Percentiles rank a stretch among this genome's conserved stretches.
phyloP scores from a whole-genome alignment of 495 filamentous ascomycete species.

The Penicillium turbatum region DNA sequence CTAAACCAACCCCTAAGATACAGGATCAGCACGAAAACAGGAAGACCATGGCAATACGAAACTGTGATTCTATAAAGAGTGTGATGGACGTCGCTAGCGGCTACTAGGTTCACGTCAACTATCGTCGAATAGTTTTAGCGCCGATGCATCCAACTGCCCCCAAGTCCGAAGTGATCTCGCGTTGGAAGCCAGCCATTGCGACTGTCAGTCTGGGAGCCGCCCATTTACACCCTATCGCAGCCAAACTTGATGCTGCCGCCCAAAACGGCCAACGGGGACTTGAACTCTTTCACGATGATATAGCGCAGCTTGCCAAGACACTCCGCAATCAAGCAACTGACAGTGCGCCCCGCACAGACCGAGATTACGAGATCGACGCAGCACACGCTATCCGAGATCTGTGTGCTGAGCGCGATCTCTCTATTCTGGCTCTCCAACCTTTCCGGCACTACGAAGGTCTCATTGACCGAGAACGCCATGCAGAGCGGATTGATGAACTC shows the following conservation, averaged over 20 bases:
- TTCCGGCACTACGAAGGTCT: slow-evolving; percentile 73
- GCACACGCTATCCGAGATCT: slow-evolving; percentile 51
- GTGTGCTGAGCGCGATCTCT: slow-evolving; percentile 50
- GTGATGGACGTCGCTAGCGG: background rate
- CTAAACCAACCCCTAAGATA: slow-evolving; percentile 5
- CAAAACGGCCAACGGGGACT: slow-evolving; percentile 18
- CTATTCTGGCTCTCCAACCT: slow-evolving; percentile 63
- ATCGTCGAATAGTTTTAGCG: background rate
- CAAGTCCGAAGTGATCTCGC: slow-evolving; percentile 6
- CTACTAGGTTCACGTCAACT: background rate
- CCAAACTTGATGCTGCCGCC: slow-evolving; percentile 26
- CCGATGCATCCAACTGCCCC: slow-evolving; percentile 19
- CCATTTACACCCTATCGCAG: slow-evolving; percentile 16
- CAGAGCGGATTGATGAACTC: slow-evolving; percentile 50
- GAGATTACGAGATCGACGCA: slow-evolving; percentile 39
- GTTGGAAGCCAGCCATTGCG: slow-evolving; percentile 27
- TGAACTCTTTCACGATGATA: slow-evolving; percentile 29
- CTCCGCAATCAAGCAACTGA: slow-evolving; percentile 9
- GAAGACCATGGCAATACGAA: background rate
- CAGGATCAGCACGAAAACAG: slow-evolving; percentile 15
- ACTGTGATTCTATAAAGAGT: slow-evolving; percentile 7
- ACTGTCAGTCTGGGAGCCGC: slow-evolving; percentile 24
- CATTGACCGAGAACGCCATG: slow-evolving; percentile 52
- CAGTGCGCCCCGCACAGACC: slow-evolving; percentile 10
- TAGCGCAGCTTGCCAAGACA: slow-evolving; percentile 20